These are phyloP conservation scores for Solanum hybrid DNA, from an alignment of 305 asterid genomes.

Conservation along the genomic window DNA sequence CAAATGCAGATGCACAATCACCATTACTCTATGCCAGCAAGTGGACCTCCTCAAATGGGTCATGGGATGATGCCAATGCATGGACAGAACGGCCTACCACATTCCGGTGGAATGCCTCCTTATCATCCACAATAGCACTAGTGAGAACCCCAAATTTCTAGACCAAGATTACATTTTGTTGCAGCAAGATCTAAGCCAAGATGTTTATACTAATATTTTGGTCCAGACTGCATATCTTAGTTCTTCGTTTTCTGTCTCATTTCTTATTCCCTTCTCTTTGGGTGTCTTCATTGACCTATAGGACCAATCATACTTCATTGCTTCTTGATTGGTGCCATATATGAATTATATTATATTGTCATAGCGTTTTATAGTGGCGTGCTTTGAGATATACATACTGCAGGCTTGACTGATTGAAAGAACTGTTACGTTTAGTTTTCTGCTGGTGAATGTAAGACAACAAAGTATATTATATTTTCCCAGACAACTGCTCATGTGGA, in stretches of 20 bases:
- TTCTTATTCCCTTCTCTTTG: neutral
- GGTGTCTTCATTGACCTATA: neutral
- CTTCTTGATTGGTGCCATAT: neutral
- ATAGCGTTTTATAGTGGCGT: neutral
- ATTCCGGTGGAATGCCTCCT: conserved; percentile 51
- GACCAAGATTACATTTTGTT: neutral
- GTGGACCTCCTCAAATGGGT: conserved; percentile 37
- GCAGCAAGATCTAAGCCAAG: neutral
- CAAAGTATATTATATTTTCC: neutral
- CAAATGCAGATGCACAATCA: conserved; percentile 61
- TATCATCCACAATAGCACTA: conserved; percentile 28
- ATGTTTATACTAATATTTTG: neutral
- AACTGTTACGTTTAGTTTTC: neutral
- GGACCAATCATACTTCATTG: neutral
- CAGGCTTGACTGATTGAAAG: neutral
- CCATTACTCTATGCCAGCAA: conserved; percentile 43
- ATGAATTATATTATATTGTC: neutral
- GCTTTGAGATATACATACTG: neutral
- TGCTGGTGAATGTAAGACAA: neutral
- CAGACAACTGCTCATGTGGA: neutral
- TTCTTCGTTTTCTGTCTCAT: neutral
- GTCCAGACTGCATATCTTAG: neutral
- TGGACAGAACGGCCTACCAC: conserved; percentile 39
- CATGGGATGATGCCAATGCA: conserved; percentile 38
- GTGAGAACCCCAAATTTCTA: neutral